Base-by-base conservation (phyloP, 2,329 filamentous ascomycete species). In the Alternaria triticimaculans region DNA sequence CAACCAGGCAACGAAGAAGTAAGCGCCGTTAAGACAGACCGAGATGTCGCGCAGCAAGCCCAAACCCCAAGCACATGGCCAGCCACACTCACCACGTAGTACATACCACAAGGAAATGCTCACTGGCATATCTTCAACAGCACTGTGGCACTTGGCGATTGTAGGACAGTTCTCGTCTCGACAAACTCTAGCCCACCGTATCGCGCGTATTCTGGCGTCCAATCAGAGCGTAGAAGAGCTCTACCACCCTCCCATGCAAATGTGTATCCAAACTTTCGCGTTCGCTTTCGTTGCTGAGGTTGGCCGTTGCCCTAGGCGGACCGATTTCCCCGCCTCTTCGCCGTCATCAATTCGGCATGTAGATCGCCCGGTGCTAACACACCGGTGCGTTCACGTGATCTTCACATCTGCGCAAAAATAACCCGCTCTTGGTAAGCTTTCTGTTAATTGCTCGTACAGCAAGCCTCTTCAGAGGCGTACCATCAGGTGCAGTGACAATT, bases 391-490 rank as follows among this genome's bases (percentile, higher is more conserved):
- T 37, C 33, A 37, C 33, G 33, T 37, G 33, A 37, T 37, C 8
- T 10, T 37, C 8, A 10, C 33, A n/a, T 37, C 15, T 37, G 33
- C 33, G 33, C 15, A 37, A 37, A 3, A n/a, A 37, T 37, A 37
- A n/a, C 7, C 15, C 2, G 4, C 33, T 9, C 33, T 37, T 37
- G 33, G 33, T 37, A 5, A 37, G 33, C 33, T 3, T 0, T 37
- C 8, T 37, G n/a, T 37, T 5, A 3, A 37, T n/a, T 1, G 1
- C 2, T 37, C 4, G 33, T 37, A 37, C 33, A 1, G 33, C 33
- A 37, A n/a, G 33, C 33, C n/a, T 37, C 8, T n/a, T 15, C 0
- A 10, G 1, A n/a, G 15, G 0, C 15, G 2, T n/a, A 37, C 0
- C 1, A n/a, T 37, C 33, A 1, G 15, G 15, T 37, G 15, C 2